Base-by-base conservation (phyloP, 2,329 filamentous ascomycete genomes). In the Tolypocladium sp. region DNA sequence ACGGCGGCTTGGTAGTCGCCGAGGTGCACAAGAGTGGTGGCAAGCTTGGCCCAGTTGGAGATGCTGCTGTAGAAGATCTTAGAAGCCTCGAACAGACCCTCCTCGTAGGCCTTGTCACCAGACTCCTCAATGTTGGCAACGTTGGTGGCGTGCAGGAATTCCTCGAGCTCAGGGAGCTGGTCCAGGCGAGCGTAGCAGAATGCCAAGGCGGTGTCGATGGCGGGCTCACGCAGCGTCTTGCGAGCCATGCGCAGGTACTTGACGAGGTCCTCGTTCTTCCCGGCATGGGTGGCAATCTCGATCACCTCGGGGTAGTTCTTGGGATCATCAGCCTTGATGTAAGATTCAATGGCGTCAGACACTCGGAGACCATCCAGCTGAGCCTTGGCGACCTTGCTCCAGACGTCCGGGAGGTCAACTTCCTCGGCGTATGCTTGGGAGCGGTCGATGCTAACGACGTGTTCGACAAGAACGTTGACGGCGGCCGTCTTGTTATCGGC, bases 61-160 rank as follows among this genome's bases (percentile, higher is more conserved):
- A 99, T 96, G 78, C 91, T 97, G 59, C 86, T 91, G 79, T 87
- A 99, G 83, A 97, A 99, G 70, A 99, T 97, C 85, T 99, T 99
- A 64, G 94, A 91, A 51, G 94, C 94, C 80, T 97, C 89, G 70
- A 94, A 93, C 70, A 91, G 87, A 61, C 93, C 93, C 77, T 99
- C 94, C 63, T 87, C 89, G 66, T 96, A 97, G 27, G 94, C 93
- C 81, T 97, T 97, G 82, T 99, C 94, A 80, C 94, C 94, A 61
- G 92, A 97, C 67, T 94, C 90, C 73, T 99, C 94, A 58, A 97
- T 83, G 73, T 99, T 92, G 57, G 94, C 93, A 62, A 97, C 94
- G 66, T 99, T 99, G 58, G 91, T 92, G 35, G 86, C 86, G 60
- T 91, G 89, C 62, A 99, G 80, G 82, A 99, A 99, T 73, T 99